A percentile compares a stretch with the other conserved stretches of the same genome.
phyloP scores from a whole-genome alignment of 208 protist species.

The Trypanosomatidae sp. region DNA sequence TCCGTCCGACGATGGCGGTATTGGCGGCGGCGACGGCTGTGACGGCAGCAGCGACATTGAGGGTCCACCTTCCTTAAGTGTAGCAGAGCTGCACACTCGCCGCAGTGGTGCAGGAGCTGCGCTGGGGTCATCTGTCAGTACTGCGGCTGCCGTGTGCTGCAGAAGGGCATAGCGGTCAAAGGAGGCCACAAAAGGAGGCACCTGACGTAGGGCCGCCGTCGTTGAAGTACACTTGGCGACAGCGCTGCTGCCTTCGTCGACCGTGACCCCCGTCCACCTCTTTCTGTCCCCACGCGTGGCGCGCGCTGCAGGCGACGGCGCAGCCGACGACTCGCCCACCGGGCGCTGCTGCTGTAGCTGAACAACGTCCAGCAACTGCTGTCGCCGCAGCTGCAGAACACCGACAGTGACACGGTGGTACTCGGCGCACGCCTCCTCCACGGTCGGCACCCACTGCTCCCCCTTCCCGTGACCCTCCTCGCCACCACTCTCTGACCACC shows the following conservation, averaged over 20 bases:
- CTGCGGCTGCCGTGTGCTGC: not conserved
- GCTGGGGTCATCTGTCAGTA: not conserved
- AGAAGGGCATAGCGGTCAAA: slow-evolving; percentile 31
- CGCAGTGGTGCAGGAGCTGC: not conserved
- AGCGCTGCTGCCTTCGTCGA: slow-evolving; percentile 1
- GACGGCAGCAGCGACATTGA: not conserved
- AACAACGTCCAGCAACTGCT: slow-evolving; percentile 14
- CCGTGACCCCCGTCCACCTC: not conserved
- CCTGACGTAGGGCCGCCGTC: not conserved
- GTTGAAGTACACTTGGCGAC: not conserved
- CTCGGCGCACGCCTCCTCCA: slow-evolving; percentile 30
- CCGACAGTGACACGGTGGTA: slow-evolving; percentile 30
- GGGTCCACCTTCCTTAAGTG: not conserved
- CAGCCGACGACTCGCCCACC: not conserved
- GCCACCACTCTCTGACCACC: not conserved
- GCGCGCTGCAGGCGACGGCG: not conserved
- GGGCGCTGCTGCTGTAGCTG: not conserved
- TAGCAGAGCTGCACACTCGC: not conserved
- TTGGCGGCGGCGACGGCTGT: not conserved
- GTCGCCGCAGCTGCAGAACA: slow-evolving; percentile 24
- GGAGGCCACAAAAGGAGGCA: slow-evolving; percentile 22
- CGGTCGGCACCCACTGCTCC: slow-evolving; percentile 12
- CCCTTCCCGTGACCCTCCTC: not conserved
- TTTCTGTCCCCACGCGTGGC: not conserved
- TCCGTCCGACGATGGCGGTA: not conserved